Evolutionary conservation across 2,329 filamentous ascomycete species (phyloP), one percentile per base, ranked within the genome.

Genomic region (Verticillium isaacii): DNA sequence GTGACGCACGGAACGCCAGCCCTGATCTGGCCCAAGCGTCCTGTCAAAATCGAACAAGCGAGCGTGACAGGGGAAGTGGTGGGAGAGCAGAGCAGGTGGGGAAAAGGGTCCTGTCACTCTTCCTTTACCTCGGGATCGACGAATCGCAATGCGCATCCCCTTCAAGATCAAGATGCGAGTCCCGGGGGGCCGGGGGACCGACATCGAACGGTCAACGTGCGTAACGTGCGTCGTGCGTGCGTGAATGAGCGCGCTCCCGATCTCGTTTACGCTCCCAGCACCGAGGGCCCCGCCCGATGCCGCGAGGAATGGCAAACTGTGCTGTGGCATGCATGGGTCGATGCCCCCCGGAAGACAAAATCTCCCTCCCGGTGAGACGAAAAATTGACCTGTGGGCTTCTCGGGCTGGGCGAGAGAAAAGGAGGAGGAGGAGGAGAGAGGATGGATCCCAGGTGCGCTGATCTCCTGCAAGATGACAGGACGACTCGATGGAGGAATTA

Each of bases 31-130:
- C 54, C 54, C 54, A 56, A 56, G 54, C 54, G 54, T 56, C 54
- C 45, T 56, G 54, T 56, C 54, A 56, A 56, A 56, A 56, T 56
- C 54, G 54, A 56, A 34, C 29, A 32, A 52, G 54, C 25, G 54
- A 56, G 54, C 54, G 15, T 56, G 54, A 56, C 54, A 56, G 54
- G 54, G 29, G 54, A 34, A 34, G n/a, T 17, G 17, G 19, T 56
- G 54, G 25, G 7, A 56, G n/a, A 19, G 54, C 54, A n/a, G 32
- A 34, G 29, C 25, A 56, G 54, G 54, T 56, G 54, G 54, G n/a
- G 54, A 56, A 56, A 32, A n/a, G 54, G 54, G 54, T 56, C 54
- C 54, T 56, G 54, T 56, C 54, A 56, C 32, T 19, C 23, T 23
- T 52, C 37, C 45, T 25, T 25, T 25, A n/a, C n/a, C 9, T 52